Evolutionary conservation across 1,284 basidiomycete species (phyloP).

Genomic region (Inonotus hispidus): DNA sequence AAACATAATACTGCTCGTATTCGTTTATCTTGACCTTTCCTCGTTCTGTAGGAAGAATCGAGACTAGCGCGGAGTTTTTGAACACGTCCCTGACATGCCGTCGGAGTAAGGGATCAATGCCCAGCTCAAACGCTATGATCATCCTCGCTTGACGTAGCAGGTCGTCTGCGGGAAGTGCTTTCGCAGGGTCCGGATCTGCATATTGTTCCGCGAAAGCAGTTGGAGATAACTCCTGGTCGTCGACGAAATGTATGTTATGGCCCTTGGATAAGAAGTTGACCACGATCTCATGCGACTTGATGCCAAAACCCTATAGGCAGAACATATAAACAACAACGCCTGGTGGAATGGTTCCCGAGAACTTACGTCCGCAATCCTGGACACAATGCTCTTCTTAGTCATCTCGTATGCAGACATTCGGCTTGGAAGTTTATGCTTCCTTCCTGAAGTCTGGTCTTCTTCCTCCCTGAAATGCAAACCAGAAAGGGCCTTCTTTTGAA

Average conservation of each 20-base stretch:
- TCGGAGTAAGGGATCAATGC: constrained; percentile 87
- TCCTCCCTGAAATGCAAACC: constrained; percentile 70
- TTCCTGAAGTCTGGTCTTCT: constrained; percentile 44
- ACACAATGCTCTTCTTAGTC: constrained; percentile 73
- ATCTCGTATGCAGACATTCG: constrained; percentile 85
- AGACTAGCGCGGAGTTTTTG: constrained; percentile 73
- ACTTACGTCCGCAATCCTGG: constrained; percentile 71
- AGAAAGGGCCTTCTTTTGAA: constrained; percentile 58
- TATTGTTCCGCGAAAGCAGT: constrained; percentile 72
- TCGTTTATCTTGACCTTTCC: constrained; percentile 91
- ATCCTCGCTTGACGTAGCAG: constrained; percentile 72
- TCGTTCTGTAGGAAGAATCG: constrained; percentile 85
- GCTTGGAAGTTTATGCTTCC: constrained; percentile 78
- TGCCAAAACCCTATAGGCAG: constrained; percentile 67
- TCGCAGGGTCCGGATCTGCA: constrained; percentile 56
- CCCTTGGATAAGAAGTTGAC: constrained; percentile 62
- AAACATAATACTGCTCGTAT: constrained; percentile 82
- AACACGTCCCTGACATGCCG: constrained; percentile 78
- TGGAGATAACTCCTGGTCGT: constrained; percentile 75
- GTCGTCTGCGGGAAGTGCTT: constrained; percentile 55
- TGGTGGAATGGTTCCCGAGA: not conserved
- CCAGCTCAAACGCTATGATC: constrained; percentile 87
- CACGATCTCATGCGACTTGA: constrained; percentile 74
- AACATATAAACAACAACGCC: constrained; percentile 12
- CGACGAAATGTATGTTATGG: constrained; percentile 61